These are phyloP conservation scores for Crithidia expoeki DNA, from an alignment of 208 protist genomes.

Conservation along the genomic window DNA sequence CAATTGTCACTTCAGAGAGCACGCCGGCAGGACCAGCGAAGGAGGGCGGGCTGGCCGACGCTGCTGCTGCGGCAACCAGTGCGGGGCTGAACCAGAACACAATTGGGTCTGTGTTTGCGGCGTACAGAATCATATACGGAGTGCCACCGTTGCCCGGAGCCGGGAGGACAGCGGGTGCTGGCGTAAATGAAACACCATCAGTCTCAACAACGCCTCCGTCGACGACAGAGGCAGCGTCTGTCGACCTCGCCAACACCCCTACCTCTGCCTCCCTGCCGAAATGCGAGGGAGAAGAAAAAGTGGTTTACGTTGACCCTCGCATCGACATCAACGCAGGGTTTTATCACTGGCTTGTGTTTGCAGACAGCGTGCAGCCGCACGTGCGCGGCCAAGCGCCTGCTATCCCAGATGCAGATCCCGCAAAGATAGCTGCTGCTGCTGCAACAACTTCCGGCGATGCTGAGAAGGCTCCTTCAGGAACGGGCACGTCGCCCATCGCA, in stretches of 20 bases:
- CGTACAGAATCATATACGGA: slow-evolving; percentile 31
- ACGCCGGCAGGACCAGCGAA: background rate
- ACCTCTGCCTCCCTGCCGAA: background rate
- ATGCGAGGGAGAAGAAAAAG: background rate
- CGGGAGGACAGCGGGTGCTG: background rate
- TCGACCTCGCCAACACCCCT: background rate
- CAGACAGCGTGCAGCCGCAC: slow-evolving; percentile 58
- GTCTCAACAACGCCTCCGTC: no score
- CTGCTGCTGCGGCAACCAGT: background rate
- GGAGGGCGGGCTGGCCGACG: background rate
- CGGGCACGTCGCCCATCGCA: background rate
- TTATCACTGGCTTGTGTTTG: slow-evolving; percentile 53
- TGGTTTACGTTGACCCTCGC: slow-evolving; percentile 53
- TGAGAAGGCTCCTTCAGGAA: background rate
- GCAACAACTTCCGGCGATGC: background rate
- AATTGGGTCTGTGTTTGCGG: slow-evolving; percentile 38
- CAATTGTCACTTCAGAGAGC: background rate
- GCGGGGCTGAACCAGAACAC: slow-evolving; percentile 17
- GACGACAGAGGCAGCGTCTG: slow-evolving; percentile 4
- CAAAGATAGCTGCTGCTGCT: slow-evolving; percentile 19
- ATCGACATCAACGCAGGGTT: slow-evolving; percentile 50
- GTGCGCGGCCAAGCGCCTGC: slow-evolving; percentile 23
- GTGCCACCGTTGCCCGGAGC: slow-evolving; percentile 5
- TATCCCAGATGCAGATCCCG: slow-evolving; percentile 24
- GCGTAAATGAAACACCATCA: no score